A percentile compares a stretch with the other conserved stretches of the same genome.
phyloP scores from a whole-genome alignment of 768 basidiomycete species.

The Hortiboletus campestris region DNA sequence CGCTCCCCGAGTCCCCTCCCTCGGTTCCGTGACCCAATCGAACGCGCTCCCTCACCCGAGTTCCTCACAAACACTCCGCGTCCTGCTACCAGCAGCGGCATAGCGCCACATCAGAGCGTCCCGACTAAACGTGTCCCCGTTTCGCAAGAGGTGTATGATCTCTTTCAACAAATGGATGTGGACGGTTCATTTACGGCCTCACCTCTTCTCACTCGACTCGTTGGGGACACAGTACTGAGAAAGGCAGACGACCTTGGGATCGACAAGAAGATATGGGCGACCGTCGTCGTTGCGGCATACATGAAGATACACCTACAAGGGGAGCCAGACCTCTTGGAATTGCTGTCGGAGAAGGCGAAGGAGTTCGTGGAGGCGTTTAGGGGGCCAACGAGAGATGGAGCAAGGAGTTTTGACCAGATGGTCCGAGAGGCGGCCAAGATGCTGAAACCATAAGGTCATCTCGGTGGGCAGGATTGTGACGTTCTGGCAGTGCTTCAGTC shows the following conservation, averaged over 20 bases:
- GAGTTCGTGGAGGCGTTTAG: slow-evolving; percentile 34
- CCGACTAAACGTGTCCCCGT: slow-evolving; percentile 11
- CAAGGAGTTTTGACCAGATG: slow-evolving; percentile 20
- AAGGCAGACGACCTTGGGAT: slow-evolving; percentile 32
- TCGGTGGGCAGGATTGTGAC: background rate
- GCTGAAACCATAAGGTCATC: background rate
- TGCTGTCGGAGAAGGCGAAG: slow-evolving; percentile 40
- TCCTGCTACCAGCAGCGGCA: background rate
- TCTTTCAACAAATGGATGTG: slow-evolving; percentile 40
- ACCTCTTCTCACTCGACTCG: slow-evolving; percentile 32
- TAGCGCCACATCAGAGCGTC: background rate
- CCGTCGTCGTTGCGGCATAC: slow-evolving; percentile 46
- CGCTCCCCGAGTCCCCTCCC: slow-evolving; percentile 23
- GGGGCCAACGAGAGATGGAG: background rate
- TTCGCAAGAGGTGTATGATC: slow-evolving; percentile 29
- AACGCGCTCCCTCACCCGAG: slow-evolving; percentile 35
- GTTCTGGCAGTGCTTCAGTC: background rate
- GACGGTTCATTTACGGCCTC: slow-evolving; percentile 49
- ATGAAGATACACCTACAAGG: slow-evolving; percentile 36
- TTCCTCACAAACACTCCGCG: slow-evolving; percentile 2
- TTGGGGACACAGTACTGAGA: slow-evolving; percentile 35
- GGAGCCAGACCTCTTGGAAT: slow-evolving; percentile 41
- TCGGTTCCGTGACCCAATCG: slow-evolving; percentile 25
- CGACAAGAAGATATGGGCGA: slow-evolving; percentile 46
- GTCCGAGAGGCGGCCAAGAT: slow-evolving; percentile 10